These are phyloP conservation scores for Mucor sp. DNA, from an alignment of 371 early-diverging fungal genomes.

Conservation along the genomic window DNA sequence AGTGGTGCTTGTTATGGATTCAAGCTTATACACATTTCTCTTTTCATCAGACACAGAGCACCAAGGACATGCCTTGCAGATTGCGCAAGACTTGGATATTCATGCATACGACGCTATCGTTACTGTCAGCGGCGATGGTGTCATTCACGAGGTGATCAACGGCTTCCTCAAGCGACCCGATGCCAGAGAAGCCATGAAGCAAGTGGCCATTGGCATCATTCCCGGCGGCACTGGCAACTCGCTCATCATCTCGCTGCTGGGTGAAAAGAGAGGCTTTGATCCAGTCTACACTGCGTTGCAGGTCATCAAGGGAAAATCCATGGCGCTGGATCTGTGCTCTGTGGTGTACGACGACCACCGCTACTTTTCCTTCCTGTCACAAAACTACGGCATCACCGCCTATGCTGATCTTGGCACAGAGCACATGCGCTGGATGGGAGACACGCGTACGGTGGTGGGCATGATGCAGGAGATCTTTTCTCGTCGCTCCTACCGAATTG, in stretches of 20 bases:
- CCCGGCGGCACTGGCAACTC: conserved; percentile 71
- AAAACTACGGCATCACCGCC: conserved; percentile 62
- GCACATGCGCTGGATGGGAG: conserved; percentile 65
- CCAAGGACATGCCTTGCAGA: conserved; percentile 66
- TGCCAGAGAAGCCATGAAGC: conserved; percentile 50
- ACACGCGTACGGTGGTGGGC: conserved; percentile 48
- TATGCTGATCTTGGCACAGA: conserved; percentile 62
- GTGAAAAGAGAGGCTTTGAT: conserved; percentile 53
- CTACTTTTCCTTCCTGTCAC: conserved; percentile 60
- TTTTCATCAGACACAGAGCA: conserved; percentile 57
- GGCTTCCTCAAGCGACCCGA: conserved; percentile 71
- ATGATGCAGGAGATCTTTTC: conserved; percentile 51
- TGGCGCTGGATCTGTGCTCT: conserved; percentile 54
- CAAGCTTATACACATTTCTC: no score
- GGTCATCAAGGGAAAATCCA: conserved; percentile 54
- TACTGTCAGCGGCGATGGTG: conserved; percentile 79
- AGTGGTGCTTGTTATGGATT: no score
- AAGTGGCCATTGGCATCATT: conserved; percentile 66
- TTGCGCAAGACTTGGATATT: conserved; percentile 60
- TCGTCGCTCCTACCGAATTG: conserved; percentile 41
- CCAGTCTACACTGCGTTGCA: conserved; percentile 52
- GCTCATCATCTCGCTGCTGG: conserved; percentile 53
- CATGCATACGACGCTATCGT: conserved; percentile 60
- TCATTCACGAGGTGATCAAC: conserved; percentile 78
- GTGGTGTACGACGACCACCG: conserved; percentile 50